phyloP scores from a whole-genome alignment of 305 asterid species.

The Solanum hybrid region DNA sequence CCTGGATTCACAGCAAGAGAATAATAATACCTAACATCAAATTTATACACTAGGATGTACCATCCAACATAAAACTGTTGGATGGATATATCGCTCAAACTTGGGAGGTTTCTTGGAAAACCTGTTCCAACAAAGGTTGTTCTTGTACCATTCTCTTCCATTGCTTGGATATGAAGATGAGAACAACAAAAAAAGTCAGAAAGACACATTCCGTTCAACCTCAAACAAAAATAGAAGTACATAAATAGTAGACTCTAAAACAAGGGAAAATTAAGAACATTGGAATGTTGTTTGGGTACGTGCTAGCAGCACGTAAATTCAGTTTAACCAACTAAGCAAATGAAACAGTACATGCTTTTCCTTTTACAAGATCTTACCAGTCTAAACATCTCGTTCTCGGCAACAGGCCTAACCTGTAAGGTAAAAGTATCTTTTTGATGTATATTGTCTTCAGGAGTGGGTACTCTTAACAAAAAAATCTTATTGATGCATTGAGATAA shows the following conservation, averaged over 20 bases:
- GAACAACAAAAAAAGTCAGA: not conserved
- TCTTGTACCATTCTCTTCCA: constrained; percentile 91
- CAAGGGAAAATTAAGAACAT: not conserved
- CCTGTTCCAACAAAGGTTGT: constrained; percentile 62
- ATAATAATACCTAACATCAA: not conserved
- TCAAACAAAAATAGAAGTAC: not conserved
- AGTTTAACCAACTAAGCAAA: not conserved
- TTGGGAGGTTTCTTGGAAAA: constrained; percentile 82
- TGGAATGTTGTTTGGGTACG: not conserved
- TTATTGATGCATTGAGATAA: not conserved
- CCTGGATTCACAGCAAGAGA: constrained; percentile 31
- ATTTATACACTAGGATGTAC: not conserved
- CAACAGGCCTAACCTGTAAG: constrained; percentile 63
- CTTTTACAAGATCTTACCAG: constrained; percentile 77
- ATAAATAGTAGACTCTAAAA: not conserved
- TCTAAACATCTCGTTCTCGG: constrained; percentile 95
- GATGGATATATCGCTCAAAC: constrained; percentile 70
- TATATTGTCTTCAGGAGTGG: not conserved
- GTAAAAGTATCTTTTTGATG: not conserved
- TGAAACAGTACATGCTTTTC: constrained; percentile 44
- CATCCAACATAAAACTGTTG: constrained; percentile 45
- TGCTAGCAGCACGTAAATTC: not conserved
- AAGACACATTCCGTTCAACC: not conserved
- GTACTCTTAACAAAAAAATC: not conserved
- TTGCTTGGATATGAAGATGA: constrained; percentile 54